Evolutionary conservation across 2,329 filamentous ascomycete species (phyloP).

Genomic region (Fusarium phyllophilum): DNA sequence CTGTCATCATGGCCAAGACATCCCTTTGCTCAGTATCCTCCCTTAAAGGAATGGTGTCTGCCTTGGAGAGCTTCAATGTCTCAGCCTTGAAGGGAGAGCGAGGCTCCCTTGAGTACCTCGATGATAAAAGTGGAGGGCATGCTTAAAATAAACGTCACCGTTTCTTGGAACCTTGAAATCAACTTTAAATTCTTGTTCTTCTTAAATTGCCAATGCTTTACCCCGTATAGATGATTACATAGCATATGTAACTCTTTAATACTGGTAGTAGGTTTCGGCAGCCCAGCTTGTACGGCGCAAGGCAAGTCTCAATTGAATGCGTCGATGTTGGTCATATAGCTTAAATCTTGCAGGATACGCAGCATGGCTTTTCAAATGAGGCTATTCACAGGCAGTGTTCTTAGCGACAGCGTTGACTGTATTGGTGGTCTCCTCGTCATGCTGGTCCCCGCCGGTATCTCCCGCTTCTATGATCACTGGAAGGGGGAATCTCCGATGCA

Average conservation of each 20-base stretch:
- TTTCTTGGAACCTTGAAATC: neutral
- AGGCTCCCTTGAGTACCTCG: neutral
- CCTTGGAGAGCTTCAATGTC: neutral
- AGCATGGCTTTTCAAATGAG: neutral
- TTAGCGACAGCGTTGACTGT: neutral
- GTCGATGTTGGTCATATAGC: neutral
- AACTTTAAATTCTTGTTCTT: neutral
- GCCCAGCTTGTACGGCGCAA: neutral
- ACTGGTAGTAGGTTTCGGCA: neutral
- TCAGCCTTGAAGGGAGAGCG: neutral
- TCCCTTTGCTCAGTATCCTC: slow-evolving; percentile 2
- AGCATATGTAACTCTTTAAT: neutral
- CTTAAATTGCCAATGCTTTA: neutral
- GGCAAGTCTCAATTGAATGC: neutral
- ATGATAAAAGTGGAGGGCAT: neutral
- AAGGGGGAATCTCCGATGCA: neutral
- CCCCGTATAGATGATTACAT: neutral
- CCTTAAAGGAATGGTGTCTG: slow-evolving; percentile 5
- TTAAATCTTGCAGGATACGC: neutral
- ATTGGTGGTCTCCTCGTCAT: neutral
- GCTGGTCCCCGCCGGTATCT: neutral
- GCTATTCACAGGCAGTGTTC: neutral
- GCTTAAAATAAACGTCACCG: neutral
- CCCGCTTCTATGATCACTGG: neutral
- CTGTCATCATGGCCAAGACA: neutral